These are phyloP conservation scores for Fusarium subglutinans DNA, from an alignment of 2,329 filamentous ascomycete genomes.

Conservation along the genomic window DNA sequence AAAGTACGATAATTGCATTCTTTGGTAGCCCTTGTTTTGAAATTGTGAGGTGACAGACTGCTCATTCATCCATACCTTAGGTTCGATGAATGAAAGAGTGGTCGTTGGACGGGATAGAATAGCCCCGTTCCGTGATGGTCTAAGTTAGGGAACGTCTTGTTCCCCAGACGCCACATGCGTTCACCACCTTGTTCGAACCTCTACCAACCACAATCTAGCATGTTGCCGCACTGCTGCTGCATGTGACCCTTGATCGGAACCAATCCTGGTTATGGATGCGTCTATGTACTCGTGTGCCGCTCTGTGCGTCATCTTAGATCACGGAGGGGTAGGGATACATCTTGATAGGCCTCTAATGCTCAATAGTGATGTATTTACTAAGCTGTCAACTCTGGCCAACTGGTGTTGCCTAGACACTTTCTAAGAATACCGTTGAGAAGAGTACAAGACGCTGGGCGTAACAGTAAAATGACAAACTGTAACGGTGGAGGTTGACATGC, in stretches of 20 bases:
- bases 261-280: conserved; percentile 3
- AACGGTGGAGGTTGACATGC: neutral
- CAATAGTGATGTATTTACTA: neutral
- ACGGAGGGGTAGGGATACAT: conserved; percentile 5
- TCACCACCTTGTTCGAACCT: neutral
- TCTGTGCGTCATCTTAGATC: conserved; percentile 21
- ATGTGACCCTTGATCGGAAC: conserved; percentile 26
- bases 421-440: neutral
- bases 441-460: neutral
- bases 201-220: conserved; percentile 6
- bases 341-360: conserved; percentile 1
- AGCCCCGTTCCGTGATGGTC: neutral
- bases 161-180: conserved; percentile 17
- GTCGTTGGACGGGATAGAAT: conserved; percentile 5
- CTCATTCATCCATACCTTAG: neutral
- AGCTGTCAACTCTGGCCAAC: neutral
- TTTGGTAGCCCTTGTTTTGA: neutral
- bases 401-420: neutral
- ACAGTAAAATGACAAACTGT: neutral
- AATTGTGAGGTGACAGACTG: neutral
- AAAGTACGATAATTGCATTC: conserved; percentile 18
- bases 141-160: neutral
- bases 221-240: conserved; percentile 5
- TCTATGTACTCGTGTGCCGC: conserved; percentile 3
- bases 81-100: neutral